Evolutionary conservation across 2,329 filamentous ascomycete genomes (phyloP).

Genomic region (Talaromyces sp.): DNA sequence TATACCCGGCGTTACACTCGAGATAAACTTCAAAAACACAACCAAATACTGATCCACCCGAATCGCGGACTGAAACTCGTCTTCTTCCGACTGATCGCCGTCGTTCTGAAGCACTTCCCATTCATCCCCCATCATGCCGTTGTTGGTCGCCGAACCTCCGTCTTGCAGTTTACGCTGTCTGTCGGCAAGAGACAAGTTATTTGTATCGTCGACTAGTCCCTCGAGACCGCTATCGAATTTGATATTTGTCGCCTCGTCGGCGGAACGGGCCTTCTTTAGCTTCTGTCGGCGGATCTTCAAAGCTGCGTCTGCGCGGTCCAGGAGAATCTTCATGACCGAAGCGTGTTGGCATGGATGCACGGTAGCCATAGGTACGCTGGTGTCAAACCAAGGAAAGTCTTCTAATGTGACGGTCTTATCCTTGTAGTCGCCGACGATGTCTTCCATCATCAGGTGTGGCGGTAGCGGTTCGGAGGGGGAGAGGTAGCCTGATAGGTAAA

Average conservation of each 20-base stretch:
- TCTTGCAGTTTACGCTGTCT: slow-evolving; percentile 12
- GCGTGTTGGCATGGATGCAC: slow-evolving; percentile 98
- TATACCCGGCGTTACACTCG: slow-evolving; percentile 90
- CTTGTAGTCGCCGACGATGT: slow-evolving; percentile 93
- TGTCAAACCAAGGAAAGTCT: slow-evolving; percentile 92
- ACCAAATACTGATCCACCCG: slow-evolving; percentile 51
- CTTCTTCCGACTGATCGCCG: slow-evolving; percentile 47
- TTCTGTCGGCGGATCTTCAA: slow-evolving; percentile 84
- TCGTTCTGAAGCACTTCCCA: slow-evolving; percentile 57
- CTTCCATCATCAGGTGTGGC: slow-evolving; percentile 88
- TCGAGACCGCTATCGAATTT: slow-evolving; percentile 65
- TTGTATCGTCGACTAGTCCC: slow-evolving; percentile 77
- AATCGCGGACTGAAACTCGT: slow-evolving; percentile 45
- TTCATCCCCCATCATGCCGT: slow-evolving; percentile 47
- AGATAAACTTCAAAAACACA: slow-evolving; percentile 63
- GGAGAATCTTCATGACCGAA: slow-evolving; percentile 93
- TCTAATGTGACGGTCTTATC: slow-evolving; percentile 98
- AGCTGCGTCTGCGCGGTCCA: slow-evolving; percentile 91
- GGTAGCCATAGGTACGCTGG: slow-evolving; percentile 89
- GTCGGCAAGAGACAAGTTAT: slow-evolving; percentile 58
- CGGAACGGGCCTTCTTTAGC: slow-evolving; percentile 60
- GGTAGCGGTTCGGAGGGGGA: slow-evolving; percentile 71
- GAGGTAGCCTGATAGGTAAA: slow-evolving; percentile 89
- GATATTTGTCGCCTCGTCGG: slow-evolving; percentile 37
- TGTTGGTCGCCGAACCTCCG: not conserved